phyloP scores from a whole-genome alignment of 139 green algal genomes.

The Chlorella vulgaris region DNA sequence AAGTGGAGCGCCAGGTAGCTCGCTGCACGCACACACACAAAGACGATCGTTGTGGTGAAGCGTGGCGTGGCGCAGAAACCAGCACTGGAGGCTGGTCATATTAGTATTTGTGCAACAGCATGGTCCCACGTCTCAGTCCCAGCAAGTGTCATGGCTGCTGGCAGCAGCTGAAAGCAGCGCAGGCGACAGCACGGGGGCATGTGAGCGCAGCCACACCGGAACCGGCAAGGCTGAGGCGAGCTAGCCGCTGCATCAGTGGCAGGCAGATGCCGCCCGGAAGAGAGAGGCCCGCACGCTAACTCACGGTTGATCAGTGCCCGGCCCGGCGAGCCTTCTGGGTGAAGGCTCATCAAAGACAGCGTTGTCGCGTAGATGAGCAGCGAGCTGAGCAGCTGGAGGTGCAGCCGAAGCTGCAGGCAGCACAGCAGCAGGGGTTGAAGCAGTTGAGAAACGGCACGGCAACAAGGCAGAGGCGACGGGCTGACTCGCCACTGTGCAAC shows the following conservation, averaged over 20 bases:
- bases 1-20: slow-evolving; percentile 18
- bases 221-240: neutral
- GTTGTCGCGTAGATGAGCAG: neutral
- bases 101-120: too few relatives aligned
- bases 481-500: too few relatives aligned
- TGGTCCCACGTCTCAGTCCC: too few relatives aligned
- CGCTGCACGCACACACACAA: neutral
- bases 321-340: neutral
- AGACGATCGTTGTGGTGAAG: neutral
- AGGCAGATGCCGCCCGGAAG: neutral
- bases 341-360: slow-evolving; percentile 9
- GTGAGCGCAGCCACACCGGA: too few relatives aligned
- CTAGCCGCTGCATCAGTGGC: neutral
- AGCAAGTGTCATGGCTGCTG: too few relatives aligned
- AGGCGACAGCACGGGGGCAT: too few relatives aligned
- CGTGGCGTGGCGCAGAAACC: neutral
- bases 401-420: slow-evolving; percentile 9
- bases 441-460: neutral
- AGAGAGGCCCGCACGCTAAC: too few relatives aligned
- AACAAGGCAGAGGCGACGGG: neutral
- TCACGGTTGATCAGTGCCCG: slow-evolving; percentile 1
- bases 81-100: too few relatives aligned
- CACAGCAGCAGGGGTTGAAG: neutral
- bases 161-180: too few relatives aligned
- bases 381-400: slow-evolving; percentile 20